Evolutionary conservation across 2,329 filamentous ascomycete species (phyloP).

Genomic region (Penicillium sp.): DNA sequence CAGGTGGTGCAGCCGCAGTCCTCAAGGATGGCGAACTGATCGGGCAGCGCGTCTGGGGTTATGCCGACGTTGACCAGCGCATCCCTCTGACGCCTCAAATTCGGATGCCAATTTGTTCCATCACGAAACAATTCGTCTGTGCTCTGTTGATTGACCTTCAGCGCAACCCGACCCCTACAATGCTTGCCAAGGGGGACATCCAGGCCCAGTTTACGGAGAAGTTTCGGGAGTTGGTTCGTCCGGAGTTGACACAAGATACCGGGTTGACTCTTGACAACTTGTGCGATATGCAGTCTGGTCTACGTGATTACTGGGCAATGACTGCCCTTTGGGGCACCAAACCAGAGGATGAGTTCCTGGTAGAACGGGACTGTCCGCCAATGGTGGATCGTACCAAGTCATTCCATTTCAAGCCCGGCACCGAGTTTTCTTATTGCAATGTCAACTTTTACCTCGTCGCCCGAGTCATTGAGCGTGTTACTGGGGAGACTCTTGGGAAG

Average conservation of each 20-base stretch:
- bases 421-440: constrained; percentile 47
- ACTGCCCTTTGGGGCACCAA: constrained; percentile 45
- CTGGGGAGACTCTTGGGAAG: constrained; percentile 34
- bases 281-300: constrained; percentile 45
- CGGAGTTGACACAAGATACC: constrained; percentile 22
- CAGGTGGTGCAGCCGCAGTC: constrained; percentile 45
- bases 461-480: constrained; percentile 40
- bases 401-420: constrained; percentile 46
- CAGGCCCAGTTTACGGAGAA: constrained; percentile 32
- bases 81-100: constrained; percentile 39
- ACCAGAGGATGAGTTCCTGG: constrained; percentile 42
- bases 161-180: constrained; percentile 30
- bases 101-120: constrained; percentile 49
- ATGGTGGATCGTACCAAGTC: constrained; percentile 34
- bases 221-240: constrained; percentile 25
- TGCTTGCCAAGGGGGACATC: constrained; percentile 29
- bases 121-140: constrained; percentile 49
- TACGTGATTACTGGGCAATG: constrained; percentile 50
- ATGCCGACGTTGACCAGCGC: constrained; percentile 42
- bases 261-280: constrained; percentile 40
- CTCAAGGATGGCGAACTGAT: constrained; percentile 45
- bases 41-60: constrained; percentile 45
- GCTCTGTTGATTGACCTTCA: constrained; percentile 38
- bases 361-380: constrained; percentile 30
- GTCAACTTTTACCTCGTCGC: constrained; percentile 45